Percentiles rank a stretch among this genome's conserved stretches.
Conservation (phyloP, 2,329 filamentous ascomycete species). For the Colletotrichum chlorophyti region DNA sequence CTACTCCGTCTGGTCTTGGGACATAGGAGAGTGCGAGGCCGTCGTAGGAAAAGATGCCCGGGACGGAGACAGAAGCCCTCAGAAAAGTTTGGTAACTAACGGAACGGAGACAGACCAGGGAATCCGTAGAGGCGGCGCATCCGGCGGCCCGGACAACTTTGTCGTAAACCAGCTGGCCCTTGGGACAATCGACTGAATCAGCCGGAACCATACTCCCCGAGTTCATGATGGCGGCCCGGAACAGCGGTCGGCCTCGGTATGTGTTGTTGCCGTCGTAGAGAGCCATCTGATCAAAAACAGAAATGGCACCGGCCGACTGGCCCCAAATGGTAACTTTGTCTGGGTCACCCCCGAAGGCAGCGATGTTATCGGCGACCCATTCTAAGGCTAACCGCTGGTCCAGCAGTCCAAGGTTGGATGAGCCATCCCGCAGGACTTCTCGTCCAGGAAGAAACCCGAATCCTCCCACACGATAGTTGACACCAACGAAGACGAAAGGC, state of each 20-base stretch:
- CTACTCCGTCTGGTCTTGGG: constrained; percentile 73
- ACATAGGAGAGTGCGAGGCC: constrained; percentile 76
- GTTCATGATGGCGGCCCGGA: constrained; percentile 81
- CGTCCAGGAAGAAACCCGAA: constrained; percentile 77
- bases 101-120: constrained; percentile 70
- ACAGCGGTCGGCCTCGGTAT: constrained; percentile 78
- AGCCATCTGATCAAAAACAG: constrained; percentile 77
- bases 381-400: constrained; percentile 77
- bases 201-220: constrained; percentile 70
- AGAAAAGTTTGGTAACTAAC: constrained; percentile 67
- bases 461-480: constrained; percentile 79
- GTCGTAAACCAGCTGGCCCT: constrained; percentile 71
- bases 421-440: constrained; percentile 71
- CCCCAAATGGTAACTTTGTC: constrained; percentile 83
- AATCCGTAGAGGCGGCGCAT: constrained; percentile 63
- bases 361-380: constrained; percentile 82
- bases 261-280: constrained; percentile 75
- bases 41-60: constrained; percentile 70
- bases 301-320: constrained; percentile 75
- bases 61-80: constrained; percentile 73
- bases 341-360: constrained; percentile 79
- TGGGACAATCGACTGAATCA: constrained; percentile 68
- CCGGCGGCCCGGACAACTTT: constrained; percentile 65
- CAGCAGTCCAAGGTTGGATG: constrained; percentile 73
- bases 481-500: constrained; percentile 76